Conservation (phyloP, 768 basidiomycete species). For the Albatrellus ellisii region DNA sequence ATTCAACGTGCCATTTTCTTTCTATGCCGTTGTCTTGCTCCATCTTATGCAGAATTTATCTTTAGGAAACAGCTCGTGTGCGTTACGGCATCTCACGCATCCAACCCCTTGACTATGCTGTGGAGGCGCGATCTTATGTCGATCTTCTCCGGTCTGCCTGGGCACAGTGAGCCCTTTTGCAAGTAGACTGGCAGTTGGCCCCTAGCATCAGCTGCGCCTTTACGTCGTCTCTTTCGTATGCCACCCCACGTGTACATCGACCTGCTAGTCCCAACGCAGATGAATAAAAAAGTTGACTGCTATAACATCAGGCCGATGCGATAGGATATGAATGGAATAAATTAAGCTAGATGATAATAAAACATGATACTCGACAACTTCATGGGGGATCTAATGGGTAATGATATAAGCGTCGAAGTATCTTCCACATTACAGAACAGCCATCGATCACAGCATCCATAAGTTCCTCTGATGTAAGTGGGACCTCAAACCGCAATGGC, state of each 20-base stretch:
- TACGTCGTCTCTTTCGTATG: no score
- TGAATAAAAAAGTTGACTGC: no score
- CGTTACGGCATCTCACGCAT: slow-evolving; percentile 74
- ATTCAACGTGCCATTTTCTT: slow-evolving; percentile 48
- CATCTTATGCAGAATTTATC: slow-evolving; percentile 1
- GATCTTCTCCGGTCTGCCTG: slow-evolving; percentile 49
- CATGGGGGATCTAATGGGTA: slow-evolving; percentile 42
- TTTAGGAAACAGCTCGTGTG: slow-evolving; percentile 67
- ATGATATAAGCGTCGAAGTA: slow-evolving; percentile 38
- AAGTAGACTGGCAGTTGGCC: no score
- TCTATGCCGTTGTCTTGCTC: not conserved
- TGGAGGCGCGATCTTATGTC: slow-evolving; percentile 46
- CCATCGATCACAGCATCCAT: slow-evolving; percentile 25
- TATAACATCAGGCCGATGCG: no score
- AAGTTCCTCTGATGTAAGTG: slow-evolving; percentile 21
- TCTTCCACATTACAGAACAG: slow-evolving; percentile 30
- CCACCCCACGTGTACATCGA: no score
- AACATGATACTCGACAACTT: not conserved
- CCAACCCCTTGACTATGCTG: slow-evolving; percentile 49
- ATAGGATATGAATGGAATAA: no score
- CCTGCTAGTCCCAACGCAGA: no score
- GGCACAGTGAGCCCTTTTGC: slow-evolving; percentile 27
- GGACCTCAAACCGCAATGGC: slow-evolving; percentile 19
- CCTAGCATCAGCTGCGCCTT: no score
- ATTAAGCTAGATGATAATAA: no score